These are phyloP conservation scores for Nematodospora valgi DNA, from an alignment of 805 yeast species.

Conservation along the genomic window DNA sequence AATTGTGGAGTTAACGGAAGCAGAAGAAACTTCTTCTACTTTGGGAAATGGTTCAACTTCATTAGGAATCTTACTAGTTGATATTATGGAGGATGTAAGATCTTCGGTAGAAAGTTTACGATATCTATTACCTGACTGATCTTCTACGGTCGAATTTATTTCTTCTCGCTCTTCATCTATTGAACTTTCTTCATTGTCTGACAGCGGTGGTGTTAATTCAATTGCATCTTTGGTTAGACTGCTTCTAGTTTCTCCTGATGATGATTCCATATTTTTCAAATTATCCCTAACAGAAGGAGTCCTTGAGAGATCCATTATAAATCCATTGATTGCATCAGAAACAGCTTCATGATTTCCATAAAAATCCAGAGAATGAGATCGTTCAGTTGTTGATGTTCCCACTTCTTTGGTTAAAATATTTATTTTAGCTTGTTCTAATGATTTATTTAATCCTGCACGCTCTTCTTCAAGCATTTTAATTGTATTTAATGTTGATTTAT, in stretches of 20 bases:
- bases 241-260: background rate
- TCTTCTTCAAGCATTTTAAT: constrained; percentile 7
- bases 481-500: constrained; percentile 1
- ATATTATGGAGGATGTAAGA: background rate
- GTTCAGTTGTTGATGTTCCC: no score
- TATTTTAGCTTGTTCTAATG: background rate
- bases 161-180: constrained; percentile 1
- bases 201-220: constrained; percentile 11
- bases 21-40: constrained; percentile 1
- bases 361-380: no score
- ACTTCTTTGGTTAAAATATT: no score
- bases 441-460: background rate
- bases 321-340: constrained; percentile 10
- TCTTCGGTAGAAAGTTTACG: background rate
- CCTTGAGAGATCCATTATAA: constrained; percentile 10
- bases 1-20: background rate
- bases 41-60: constrained; percentile 11
- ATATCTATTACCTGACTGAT: no score
- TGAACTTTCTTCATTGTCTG: constrained; percentile 6
- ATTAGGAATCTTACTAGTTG: background rate
- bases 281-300: constrained; percentile 11
- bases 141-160: background rate
- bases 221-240: constrained; percentile 4
- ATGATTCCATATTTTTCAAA: constrained; percentile 4
- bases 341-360: constrained; percentile 7